A percentile compares a stretch with the other conserved stretches of the same genome.
Conservation (phyloP, 108 stramenopile genomes). For the Fistulifera solaris region DNA sequence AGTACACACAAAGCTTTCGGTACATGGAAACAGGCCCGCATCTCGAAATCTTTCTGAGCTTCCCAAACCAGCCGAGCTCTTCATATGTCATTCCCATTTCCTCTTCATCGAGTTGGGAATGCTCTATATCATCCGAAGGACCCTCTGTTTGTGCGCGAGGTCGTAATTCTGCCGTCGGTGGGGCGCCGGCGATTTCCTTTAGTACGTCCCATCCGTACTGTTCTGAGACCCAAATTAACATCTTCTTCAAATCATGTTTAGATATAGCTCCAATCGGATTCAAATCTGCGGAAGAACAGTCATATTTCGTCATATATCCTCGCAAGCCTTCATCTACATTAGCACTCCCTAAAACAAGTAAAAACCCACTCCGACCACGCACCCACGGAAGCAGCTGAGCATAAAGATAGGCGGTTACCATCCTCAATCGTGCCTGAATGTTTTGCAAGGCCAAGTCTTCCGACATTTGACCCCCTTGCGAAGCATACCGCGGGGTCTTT, state of each 20-base stretch:
- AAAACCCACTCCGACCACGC: slow-evolving; percentile 77
- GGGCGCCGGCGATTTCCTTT: slow-evolving; percentile 87
- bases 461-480: slow-evolving; percentile 70
- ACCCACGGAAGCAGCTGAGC: slow-evolving; percentile 97
- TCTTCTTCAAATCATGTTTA: slow-evolving; percentile 84
- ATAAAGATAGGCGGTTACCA: slow-evolving; percentile 95
- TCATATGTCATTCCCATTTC: slow-evolving; percentile 99
- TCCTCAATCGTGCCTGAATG: slow-evolving; percentile 95
- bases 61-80: slow-evolving; percentile 91
- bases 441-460: slow-evolving; percentile 98
- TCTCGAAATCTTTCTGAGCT: slow-evolving; percentile 82
- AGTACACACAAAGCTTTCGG: slow-evolving; percentile 64
- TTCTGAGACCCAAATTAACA: slow-evolving; percentile 71
- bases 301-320: slow-evolving; percentile 99
- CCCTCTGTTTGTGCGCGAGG: slow-evolving; percentile 61
- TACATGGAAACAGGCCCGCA: slow-evolving; percentile 96
- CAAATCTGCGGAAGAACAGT: slow-evolving; percentile 95
- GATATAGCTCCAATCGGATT: slow-evolving; percentile 98
- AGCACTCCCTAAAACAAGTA: slow-evolving; percentile 94
- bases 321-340: slow-evolving; percentile 98
- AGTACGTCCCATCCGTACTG: slow-evolving; percentile 60
- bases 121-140: slow-evolving; percentile 31
- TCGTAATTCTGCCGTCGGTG: slow-evolving; percentile 95
- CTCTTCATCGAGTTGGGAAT: slow-evolving; percentile 91
- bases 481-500: slow-evolving; percentile 69